Evolutionary conservation across 2,329 filamentous ascomycete species (phyloP), one percentile per base, ranked within the genome.

Genomic region (Penicillium sp.): DNA sequence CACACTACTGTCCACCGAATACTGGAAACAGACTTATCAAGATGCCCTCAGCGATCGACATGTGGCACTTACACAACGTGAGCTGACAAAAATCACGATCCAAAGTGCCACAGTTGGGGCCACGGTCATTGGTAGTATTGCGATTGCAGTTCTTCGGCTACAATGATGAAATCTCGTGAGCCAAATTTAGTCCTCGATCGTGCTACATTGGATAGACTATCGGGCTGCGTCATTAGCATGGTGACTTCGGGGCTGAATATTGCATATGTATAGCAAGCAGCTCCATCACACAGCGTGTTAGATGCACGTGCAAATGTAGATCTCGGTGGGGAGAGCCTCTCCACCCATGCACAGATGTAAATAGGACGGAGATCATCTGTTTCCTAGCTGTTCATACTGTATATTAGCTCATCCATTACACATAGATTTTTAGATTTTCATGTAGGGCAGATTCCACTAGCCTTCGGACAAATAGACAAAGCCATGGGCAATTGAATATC

Each of bases 61-160:
- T 59, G 76, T 91, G 65, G 77, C 81, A 49, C 65, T 90, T 60
- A 82, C 82, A 45, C 89, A 89, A 77, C 81, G 83, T 52, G 88
- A 92, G 64, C 74, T 88, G 30, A 90, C 88, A 2, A 72, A 87
- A n/a, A 75, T 89, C 62, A 86, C 83, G 49, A 73, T 90, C 35
- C 83, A 91, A 71, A 83, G 87, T 55, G 84, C 82, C 7, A 79
- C 83, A 26, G 81, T 83, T 0, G 88, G 89, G n/a, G 87, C 85
- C 11, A 78, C 80, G 0, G 62, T 88, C 16, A 81, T 81, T 52
- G 81, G 80, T 35, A 71, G 77, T 48, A 46, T 35, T 35, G 30
- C 82, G 40, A 64, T 87, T 52, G 78, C 79, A 5, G 61, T 85
- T 43, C 65, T 83, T 45, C 62, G 81, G 21, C 68, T 78, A 48